A percentile compares a stretch with the other conserved stretches of the same genome.
Evolutionary conservation across 164 flowering plant genomes (phyloP).

Genomic region (Magnolia changhungtana): DNA sequence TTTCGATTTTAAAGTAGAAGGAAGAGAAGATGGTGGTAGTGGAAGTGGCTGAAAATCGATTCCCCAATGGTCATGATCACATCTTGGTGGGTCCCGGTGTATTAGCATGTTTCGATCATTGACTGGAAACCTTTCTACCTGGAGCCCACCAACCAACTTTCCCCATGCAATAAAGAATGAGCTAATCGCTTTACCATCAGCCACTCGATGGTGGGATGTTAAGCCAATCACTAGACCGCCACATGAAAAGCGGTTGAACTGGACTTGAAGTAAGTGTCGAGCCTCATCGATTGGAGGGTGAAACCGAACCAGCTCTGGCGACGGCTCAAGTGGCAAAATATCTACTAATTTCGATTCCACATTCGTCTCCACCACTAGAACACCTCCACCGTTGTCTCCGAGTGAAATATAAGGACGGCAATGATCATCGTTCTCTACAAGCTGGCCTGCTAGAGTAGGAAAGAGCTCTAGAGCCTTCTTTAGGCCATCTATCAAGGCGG

Average conservation of each 20-base stretch:
- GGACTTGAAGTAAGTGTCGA: neutral
- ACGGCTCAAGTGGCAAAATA: too few species aligned
- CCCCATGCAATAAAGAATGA: neutral
- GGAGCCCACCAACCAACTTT: neutral
- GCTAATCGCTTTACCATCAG: conserved; percentile 3
- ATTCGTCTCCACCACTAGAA: too few species aligned
- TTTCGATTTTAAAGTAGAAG: too few species aligned
- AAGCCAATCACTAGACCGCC: neutral
- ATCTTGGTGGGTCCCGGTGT: too few species aligned
- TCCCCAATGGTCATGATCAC: too few species aligned
- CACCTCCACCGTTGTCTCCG: too few species aligned
- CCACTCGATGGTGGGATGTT: neutral
- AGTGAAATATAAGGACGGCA: neutral
- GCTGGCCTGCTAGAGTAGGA: neutral
- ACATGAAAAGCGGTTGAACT: conserved; percentile 5
- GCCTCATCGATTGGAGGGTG: neutral
- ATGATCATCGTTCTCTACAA: neutral
- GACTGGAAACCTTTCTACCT: neutral
- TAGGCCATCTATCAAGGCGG: neutral
- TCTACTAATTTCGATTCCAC: too few species aligned
- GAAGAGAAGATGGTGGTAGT: too few species aligned
- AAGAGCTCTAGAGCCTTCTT: neutral
- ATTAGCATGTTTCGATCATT: neutral
- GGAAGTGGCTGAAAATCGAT: too few species aligned
- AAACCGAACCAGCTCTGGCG: neutral